phyloP scores from a whole-genome alignment of 345 rosid genomes.

The Eutrema japonicum region DNA sequence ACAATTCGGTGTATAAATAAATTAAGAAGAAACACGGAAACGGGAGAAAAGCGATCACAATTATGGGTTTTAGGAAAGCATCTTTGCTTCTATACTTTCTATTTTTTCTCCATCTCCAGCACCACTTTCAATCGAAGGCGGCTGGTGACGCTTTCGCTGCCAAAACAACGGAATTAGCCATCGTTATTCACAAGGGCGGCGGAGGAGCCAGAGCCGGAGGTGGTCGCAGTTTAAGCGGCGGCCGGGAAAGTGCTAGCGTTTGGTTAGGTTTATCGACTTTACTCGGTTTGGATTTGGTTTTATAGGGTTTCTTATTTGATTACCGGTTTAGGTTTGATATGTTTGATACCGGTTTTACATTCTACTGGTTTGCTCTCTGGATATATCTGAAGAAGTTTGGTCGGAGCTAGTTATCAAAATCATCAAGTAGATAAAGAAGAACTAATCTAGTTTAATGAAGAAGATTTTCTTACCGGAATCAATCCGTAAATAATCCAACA shows the following conservation, averaged over 20 bases:
- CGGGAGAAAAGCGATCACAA: slow-evolving; percentile 1
- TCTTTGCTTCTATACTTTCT: slow-evolving; percentile 12
- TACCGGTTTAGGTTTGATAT: slow-evolving; percentile 29
- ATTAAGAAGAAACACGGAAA: not conserved
- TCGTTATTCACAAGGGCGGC: slow-evolving; percentile 27
- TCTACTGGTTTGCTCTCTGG: slow-evolving; percentile 23
- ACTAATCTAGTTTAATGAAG: not conserved
- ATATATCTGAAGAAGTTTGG: not conserved
- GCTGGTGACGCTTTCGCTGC: not conserved
- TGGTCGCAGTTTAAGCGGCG: slow-evolving; percentile 24
- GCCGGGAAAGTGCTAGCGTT: slow-evolving; percentile 21
- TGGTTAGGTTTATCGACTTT: slow-evolving; percentile 30
- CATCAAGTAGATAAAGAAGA: not conserved
- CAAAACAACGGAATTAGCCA: not conserved
- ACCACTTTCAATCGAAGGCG: not conserved
- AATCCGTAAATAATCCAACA: not conserved
- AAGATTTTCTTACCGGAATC: not conserved
- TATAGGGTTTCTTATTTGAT: not conserved
- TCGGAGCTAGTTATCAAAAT: not conserved
- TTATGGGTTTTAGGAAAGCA: slow-evolving; percentile 21
- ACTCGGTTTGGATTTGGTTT: slow-evolving; percentile 34
- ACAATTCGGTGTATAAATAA: slow-evolving; percentile 6
- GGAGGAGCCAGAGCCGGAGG: slow-evolving; percentile 21
- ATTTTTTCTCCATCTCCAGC: slow-evolving; percentile 20
- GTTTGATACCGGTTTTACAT: slow-evolving; percentile 28